Percentiles rank a stretch among this genome's conserved stretches.
phyloP scores from a whole-genome alignment of 305 asterid species.

The Fraxinus platypoda region DNA sequence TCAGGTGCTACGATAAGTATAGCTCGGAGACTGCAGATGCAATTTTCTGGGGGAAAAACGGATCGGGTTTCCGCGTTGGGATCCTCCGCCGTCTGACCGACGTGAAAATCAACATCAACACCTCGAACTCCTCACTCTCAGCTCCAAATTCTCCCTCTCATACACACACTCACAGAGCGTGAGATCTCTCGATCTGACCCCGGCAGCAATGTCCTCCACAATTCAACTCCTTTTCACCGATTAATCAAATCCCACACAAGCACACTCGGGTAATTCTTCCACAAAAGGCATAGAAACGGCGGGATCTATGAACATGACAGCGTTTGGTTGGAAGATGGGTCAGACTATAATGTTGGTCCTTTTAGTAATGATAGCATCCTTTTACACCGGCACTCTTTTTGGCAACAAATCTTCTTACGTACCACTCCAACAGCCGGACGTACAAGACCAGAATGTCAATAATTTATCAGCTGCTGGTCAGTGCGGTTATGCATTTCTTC shows the following conservation, averaged over 20 bases:
- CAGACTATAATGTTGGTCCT: slow-evolving; percentile 55
- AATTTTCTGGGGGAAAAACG: too few species aligned
- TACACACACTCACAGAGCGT: neutral
- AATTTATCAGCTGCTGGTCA: slow-evolving; percentile 39
- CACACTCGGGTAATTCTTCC: neutral
- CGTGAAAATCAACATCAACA: neutral
- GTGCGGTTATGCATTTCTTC: slow-evolving; percentile 9
- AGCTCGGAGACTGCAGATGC: neutral
- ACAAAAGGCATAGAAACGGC: slow-evolving; percentile 29
- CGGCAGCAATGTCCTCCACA: slow-evolving; percentile 22
- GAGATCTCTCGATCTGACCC: slow-evolving; percentile 39
- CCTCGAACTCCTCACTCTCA: slow-evolving; percentile 17
- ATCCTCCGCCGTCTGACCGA: neutral
- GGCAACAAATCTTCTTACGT: slow-evolving; percentile 42
- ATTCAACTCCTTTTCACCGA: neutral
- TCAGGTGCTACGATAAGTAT: neutral
- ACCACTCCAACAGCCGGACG: slow-evolving; percentile 29
- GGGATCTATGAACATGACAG: slow-evolving; percentile 46
- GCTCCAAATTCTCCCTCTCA: neutral
- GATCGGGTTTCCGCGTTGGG: neutral
- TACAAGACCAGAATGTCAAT: slow-evolving; percentile 26
- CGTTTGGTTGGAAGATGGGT: slow-evolving; percentile 77
- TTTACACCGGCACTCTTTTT: slow-evolving; percentile 71
- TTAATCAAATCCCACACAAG: neutral
- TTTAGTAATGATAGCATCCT: slow-evolving; percentile 70